Evolutionary conservation across 2,329 filamentous ascomycete species (phyloP).

Genomic region (Sphaerulina musiva): DNA sequence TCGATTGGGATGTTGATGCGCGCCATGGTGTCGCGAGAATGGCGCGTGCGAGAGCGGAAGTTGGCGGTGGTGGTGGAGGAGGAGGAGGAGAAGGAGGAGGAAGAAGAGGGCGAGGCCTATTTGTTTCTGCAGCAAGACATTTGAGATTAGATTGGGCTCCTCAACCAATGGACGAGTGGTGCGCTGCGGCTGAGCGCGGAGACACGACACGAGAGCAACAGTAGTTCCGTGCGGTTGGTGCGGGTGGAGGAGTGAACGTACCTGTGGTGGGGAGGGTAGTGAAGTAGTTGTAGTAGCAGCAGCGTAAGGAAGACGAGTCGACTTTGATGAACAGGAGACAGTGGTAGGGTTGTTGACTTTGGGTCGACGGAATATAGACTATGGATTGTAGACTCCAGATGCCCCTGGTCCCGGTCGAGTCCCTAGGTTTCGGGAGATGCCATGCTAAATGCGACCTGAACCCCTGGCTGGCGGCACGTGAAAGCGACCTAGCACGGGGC

Average conservation of each 20-base stretch:
- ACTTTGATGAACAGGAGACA: background rate
- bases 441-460: background rate
- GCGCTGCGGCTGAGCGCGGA: background rate
- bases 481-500: background rate
- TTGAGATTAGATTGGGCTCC: conserved; percentile 2
- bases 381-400: too few species aligned
- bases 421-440: background rate
- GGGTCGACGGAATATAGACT: too few species aligned
- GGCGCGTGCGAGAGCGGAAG: too few species aligned
- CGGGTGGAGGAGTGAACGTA: too few species aligned
- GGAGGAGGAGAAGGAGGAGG: background rate
- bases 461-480: background rate
- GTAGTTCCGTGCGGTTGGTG: background rate
- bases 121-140: conserved; percentile 3
- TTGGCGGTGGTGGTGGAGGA: conserved; percentile 9
- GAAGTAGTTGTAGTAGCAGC: too few species aligned
- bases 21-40: conserved; percentile 18
- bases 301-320: background rate
- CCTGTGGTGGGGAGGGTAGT: too few species aligned
- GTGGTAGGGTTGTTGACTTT: too few species aligned
- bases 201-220: background rate
- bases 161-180: conserved; percentile 1
- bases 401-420: background rate
- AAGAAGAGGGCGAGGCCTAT: background rate
- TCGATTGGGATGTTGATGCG: conserved; percentile 91